Conservation (phyloP, 2,329 filamentous ascomycete genomes). For the Lecanicillium sp. region DNA sequence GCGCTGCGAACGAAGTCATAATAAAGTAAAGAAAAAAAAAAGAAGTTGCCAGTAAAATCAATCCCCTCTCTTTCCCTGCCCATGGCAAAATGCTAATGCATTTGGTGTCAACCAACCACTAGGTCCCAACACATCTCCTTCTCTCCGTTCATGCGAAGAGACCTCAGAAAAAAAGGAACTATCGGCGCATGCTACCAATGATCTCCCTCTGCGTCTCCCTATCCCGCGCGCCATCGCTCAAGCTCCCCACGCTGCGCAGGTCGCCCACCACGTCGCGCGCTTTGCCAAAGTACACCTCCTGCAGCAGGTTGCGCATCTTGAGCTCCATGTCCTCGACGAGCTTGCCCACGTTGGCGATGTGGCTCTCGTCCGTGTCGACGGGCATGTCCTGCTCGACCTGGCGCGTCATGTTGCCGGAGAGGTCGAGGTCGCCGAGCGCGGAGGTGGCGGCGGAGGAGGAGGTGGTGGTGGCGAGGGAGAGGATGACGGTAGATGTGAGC, state of each 20-base stretch:
- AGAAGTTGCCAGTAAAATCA: too few species aligned
- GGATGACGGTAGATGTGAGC: slow-evolving; percentile 92
- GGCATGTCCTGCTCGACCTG: slow-evolving; percentile 90
- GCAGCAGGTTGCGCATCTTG: slow-evolving; percentile 96
- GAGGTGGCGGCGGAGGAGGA: slow-evolving; percentile 26
- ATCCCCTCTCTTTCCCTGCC: neutral
- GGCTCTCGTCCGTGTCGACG: slow-evolving; percentile 83
- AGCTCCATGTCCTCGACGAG: slow-evolving; percentile 99
- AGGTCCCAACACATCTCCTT: too few species aligned
- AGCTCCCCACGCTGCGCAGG: slow-evolving; percentile 73
- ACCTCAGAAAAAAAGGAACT: slow-evolving; percentile 15
- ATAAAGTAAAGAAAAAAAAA: too few species aligned
- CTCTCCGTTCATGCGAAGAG: neutral
- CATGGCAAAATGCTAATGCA: too few species aligned
- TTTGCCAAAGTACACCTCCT: slow-evolving; percentile 99
- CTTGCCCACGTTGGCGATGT: slow-evolving; percentile 90
- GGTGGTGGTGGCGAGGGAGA: slow-evolving; percentile 65
- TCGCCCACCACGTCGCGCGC: slow-evolving; percentile 98
- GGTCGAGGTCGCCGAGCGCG: slow-evolving; percentile 76
- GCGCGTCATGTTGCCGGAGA: slow-evolving; percentile 95
- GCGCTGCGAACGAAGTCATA: too few species aligned
- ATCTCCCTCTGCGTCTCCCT: slow-evolving; percentile 83
- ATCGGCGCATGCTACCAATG: slow-evolving; percentile 58
- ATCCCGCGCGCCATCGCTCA: slow-evolving; percentile 81
- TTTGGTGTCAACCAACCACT: too few species aligned